These are phyloP conservation scores for Baorangia bicolor DNA, from an alignment of 768 basidiomycete species.

Conservation along the genomic window DNA sequence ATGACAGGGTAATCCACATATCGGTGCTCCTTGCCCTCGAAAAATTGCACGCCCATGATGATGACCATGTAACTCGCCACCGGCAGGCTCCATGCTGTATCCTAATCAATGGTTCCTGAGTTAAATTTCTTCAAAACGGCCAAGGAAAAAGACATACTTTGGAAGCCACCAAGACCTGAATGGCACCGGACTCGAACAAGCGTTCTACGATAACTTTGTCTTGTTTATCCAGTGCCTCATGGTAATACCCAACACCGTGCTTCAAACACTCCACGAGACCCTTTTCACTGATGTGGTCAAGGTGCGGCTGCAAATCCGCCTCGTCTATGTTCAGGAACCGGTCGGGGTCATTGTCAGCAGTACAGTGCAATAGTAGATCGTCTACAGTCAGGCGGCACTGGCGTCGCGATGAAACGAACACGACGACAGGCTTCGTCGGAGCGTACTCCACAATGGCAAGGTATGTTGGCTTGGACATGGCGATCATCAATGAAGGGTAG, in stretches of 20 bases:
- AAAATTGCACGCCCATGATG: slow-evolving; percentile 98
- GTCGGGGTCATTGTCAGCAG: slow-evolving; percentile 80
- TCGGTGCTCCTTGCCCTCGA: slow-evolving; percentile 96
- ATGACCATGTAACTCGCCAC: slow-evolving; percentile 96
- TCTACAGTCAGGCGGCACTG: slow-evolving; percentile 94
- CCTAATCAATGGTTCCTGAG: slow-evolving; percentile 43
- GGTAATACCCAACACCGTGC: slow-evolving; percentile 93
- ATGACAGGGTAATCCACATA: slow-evolving; percentile 98
- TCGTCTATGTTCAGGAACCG: slow-evolving; percentile 89
- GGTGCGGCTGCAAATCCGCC: slow-evolving; percentile 80
- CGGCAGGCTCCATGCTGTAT: slow-evolving; percentile 95
- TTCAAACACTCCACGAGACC: slow-evolving; percentile 76
- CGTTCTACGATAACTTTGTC: slow-evolving; percentile 94
- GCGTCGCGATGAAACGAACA: slow-evolving; percentile 90
- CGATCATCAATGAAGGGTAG: slow-evolving; percentile 97
- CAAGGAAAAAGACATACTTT: slow-evolving; percentile 54
- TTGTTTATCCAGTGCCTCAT: slow-evolving; percentile 88
- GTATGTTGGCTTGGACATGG: slow-evolving; percentile 98
- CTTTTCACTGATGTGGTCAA: slow-evolving; percentile 79
- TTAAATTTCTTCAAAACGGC: background rate
- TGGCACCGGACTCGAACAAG: slow-evolving; percentile 90
- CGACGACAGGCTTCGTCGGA: slow-evolving; percentile 79
- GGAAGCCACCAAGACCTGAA: slow-evolving; percentile 91
- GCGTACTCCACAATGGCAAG: slow-evolving; percentile 89
- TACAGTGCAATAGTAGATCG: slow-evolving; percentile 85